These are phyloP conservation scores for Posidonia australis DNA, from an alignment of 106 monocot species.

Conservation along the genomic window DNA sequence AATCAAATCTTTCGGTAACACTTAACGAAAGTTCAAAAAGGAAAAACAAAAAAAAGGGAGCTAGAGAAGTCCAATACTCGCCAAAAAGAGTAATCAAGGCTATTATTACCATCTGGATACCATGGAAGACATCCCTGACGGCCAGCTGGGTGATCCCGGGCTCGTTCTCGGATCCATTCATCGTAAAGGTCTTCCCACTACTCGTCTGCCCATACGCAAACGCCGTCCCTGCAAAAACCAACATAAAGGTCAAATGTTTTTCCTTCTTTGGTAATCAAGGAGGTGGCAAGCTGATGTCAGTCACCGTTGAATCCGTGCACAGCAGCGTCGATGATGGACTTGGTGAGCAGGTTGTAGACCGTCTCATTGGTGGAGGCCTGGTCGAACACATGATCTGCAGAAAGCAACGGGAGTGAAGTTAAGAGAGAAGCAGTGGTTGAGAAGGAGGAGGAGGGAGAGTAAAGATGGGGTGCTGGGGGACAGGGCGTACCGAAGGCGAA, in stretches of 20 bases:
- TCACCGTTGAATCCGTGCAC: slow-evolving; percentile 85
- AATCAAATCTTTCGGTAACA: too few relatives aligned
- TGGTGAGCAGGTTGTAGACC: slow-evolving; percentile 48
- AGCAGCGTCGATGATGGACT: slow-evolving; percentile 66
- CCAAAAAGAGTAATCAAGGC: not conserved
- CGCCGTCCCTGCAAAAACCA: slow-evolving; percentile 47
- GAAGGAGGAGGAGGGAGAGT: not conserved
- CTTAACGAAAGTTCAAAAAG: not conserved
- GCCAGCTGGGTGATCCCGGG: slow-evolving; percentile 78
- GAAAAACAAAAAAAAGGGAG: not conserved
- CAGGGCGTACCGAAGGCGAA: slow-evolving; percentile 60
- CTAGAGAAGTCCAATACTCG: not conserved
- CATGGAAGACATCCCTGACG: slow-evolving; percentile 55
- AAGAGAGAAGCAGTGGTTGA: not conserved
- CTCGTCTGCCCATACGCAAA: slow-evolving; percentile 99
- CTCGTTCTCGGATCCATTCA: slow-evolving; percentile 73
- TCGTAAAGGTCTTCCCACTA: slow-evolving; percentile 94
- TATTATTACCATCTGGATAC: slow-evolving; percentile 37
- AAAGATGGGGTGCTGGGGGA: not conserved
- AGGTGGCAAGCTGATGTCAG: not conserved
- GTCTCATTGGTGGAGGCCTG: slow-evolving; percentile 31
- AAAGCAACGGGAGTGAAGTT: not conserved
- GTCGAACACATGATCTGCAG: slow-evolving; percentile 83
- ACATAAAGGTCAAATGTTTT: not conserved
- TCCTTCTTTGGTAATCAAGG: not conserved